Percentiles rank a stretch among this genome's conserved stretches.
Conservation (phyloP, 2,329 filamentous ascomycete species). For the Xylaria hypoxylon region DNA sequence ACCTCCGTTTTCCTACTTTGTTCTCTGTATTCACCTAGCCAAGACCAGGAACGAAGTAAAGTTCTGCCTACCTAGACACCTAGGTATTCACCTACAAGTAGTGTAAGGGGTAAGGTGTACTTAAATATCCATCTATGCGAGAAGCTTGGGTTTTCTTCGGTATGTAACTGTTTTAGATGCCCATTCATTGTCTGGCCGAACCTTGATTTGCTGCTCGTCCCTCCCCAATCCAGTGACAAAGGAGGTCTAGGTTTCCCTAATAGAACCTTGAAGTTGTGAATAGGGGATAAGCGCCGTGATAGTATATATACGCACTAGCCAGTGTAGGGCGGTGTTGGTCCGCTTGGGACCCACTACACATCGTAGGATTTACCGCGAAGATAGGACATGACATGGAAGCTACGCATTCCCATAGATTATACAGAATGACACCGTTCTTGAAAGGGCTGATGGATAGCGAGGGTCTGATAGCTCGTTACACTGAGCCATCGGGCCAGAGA, state of each 20-base stretch:
- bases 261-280: background rate
- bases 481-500: constrained; percentile 5
- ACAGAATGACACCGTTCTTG: background rate
- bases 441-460: constrained; percentile 2
- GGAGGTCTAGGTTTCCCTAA: constrained; percentile 25
- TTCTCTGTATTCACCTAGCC: background rate
- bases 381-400: background rate
- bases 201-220: background rate
- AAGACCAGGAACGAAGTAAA: constrained; percentile 4
- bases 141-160: constrained; percentile 1
- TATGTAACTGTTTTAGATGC: constrained; percentile 7
- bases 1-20: background rate
- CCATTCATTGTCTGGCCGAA: constrained; percentile 8
- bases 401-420: background rate
- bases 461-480: background rate
- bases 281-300: background rate
- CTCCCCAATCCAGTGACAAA: constrained; percentile 34
- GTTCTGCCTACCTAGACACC: background rate
- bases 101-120: background rate
- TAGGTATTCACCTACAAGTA: background rate
- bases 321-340: background rate
- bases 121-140: background rate
- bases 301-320: constrained; percentile 10
- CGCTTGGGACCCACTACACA: background rate
- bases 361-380: background rate